Evolutionary conservation across 2,329 filamentous ascomycete species (phyloP), one percentile per base, ranked within the genome.

Genomic region (Fusarium sp.): DNA sequence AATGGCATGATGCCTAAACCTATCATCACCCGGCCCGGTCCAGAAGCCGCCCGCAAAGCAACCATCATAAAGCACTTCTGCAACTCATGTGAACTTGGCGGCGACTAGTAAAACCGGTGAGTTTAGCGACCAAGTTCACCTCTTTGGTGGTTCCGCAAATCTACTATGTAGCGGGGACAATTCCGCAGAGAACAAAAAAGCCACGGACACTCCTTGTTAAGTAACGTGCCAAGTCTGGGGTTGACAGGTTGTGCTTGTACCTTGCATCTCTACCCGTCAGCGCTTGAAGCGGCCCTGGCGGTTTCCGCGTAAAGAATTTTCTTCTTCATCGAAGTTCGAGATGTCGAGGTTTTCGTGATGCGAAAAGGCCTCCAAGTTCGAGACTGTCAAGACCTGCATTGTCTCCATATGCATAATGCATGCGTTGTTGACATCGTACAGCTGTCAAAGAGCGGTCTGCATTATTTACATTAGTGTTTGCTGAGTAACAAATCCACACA

Each of bases 401-500:
- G 66, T 51, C 56, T 26, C 66, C 55, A 56, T 75, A 62, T 70
- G 73, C 63, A 61, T 36, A 48, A 66, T 69, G 75, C 65, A 75
- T 75, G 74, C 66, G 66, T 73, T 68, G 66, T 73, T 67, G 66
- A 74, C 62, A 60, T 66, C 60, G 69, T 72, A 63, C 74, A 75
- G 72, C 70, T 78, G 76, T 76, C 76, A 78, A 78, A 75, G 66
- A 78, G 76, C 76, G 76, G 76, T 78, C 76, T 78, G 76, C 74
- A 62, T 76, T 65, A 70, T 76, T 62, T 49, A 74, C 52, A 51
- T 63, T 70, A 74, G 74, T 75, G 68, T 44, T 66, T 65, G 28
- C 49, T 64, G 51, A 44, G 63, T 58, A 35, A 55, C 35, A 47
- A 69, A 54, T 64, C 65, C 70, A 70, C 66, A 69, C 52, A 45